Evolutionary conservation across 2,329 filamentous ascomycete species (phyloP), one percentile per base, ranked within the genome.

Genomic region (Xylariales sp.): DNA sequence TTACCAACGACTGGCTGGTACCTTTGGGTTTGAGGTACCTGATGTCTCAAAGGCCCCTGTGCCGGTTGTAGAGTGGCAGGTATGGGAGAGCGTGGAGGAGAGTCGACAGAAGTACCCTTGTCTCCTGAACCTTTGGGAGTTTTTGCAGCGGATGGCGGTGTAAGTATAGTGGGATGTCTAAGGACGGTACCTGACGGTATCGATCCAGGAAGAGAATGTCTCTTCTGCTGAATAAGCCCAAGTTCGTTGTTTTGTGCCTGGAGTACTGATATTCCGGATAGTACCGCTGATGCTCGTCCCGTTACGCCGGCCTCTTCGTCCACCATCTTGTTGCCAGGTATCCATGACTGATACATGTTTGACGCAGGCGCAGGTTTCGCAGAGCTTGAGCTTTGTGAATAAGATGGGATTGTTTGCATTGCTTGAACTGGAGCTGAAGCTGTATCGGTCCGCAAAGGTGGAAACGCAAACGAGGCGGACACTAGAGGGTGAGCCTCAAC

Each of bases 391-490:
- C 6, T 7, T 10, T 19, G 14, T 11, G 4, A 14, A 14, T 6
- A 18, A 11, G 24, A 12, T 20, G 22, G 4, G 15, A 11, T n/a
- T 18, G 22, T 9, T 25, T 15, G 4, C 11, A 11, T 12, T 6
- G 22, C 19, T 10, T 28, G 11, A 8, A 25, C 16, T 29, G 31
- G 12, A 9, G 6, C 4, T 21, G 45, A 20, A 12, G 22, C 34
- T 11, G 25, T 29, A 16, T 43, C 16, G 2, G 42, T 11, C 27
- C 49, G 51, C 27, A 51, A 29, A 3, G 53, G 50, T 28, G 52
- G 50, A 35, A 54, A 58, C 4, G 52, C 47, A 25, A 60, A 60
- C 5, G 56, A 59, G 35, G 57, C 56, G n/a, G 49, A 57, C 11
- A 52, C 46, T n/a, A 58, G 31, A 9, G 57, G 52, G 29, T 53